A percentile compares a stretch with the other conserved stretches of the same genome.
phyloP scores from a whole-genome alignment of 148 eudicot species.

The Camellia japonica region DNA sequence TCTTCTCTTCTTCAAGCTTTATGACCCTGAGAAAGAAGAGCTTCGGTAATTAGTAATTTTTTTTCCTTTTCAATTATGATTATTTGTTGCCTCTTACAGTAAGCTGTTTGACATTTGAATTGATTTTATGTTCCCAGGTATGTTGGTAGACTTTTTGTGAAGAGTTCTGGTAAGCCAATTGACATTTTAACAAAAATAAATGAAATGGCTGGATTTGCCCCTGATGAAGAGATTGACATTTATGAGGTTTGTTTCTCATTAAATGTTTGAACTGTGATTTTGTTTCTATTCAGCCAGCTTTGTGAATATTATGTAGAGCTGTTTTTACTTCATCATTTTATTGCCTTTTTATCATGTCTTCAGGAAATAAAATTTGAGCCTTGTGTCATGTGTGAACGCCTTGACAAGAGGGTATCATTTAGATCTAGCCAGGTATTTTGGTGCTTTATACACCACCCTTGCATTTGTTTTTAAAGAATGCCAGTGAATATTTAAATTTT shows the following conservation, averaged over 20 bases:
- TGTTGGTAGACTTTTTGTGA: constrained; percentile 82
- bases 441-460: not conserved
- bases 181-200: constrained; percentile 65
- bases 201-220: constrained; percentile 78
- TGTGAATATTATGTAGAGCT: not conserved
- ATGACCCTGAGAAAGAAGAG: constrained; percentile 81
- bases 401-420: constrained; percentile 60
- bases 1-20: constrained; percentile 87
- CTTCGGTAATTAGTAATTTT: constrained; percentile 46
- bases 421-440: constrained; percentile 56
- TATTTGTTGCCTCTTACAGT: constrained; percentile 3
- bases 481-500: not conserved
- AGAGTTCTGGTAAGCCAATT: constrained; percentile 50
- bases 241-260: constrained; percentile 53
- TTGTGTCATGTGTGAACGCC: constrained; percentile 67
- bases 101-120: constrained; percentile 6
- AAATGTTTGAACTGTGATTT: not conserved
- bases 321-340: not conserved
- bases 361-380: constrained; percentile 92
- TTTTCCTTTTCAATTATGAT: not conserved
- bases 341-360: constrained; percentile 2
- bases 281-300: not conserved
- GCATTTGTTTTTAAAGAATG: not conserved
- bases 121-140: constrained; percentile 48
- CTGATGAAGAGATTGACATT: constrained; percentile 76